Evolutionary conservation across 176 grass and related monocot genomes (phyloP), one percentile per base, ranked within the genome.

Genomic region (Eragrostis curvula): DNA sequence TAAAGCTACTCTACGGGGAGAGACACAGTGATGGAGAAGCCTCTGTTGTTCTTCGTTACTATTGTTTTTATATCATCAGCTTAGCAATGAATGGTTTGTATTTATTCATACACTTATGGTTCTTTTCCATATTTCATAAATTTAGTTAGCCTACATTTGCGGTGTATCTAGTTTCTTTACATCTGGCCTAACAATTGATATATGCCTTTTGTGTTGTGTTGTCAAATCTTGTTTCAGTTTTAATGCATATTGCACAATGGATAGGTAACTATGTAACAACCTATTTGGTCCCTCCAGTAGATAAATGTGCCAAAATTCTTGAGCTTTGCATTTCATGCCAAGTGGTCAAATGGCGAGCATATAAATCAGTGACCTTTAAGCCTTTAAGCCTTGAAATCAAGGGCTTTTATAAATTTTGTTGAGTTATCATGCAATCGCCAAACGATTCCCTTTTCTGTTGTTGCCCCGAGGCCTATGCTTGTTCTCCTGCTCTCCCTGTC

Each of bases 51-150:
- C 90, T 99, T 82, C 86, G 89, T 77, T 99, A 75, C 82, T 99
- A 99, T 71, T 99, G 92, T 88, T 77, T 99, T 88, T 99, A 99
- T 80, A 77, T 94, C 80, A 96, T 93, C 72, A 85, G 84, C 80
- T 90, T 99, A 89, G 90, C 93, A 42, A 93, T 96, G 91, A 99
- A 96, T 47, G 96, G 96, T 99, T 79, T 59, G 85, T 90, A 61
- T 47, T 60, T 61, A 30, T 23, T 58, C 77, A 46, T 66, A 20
- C 50, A 64, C 24, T 67, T 73, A 55, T 69, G 41, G 9, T 76
- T 78, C 29, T 44, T 46, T 79, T 79, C 6, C 83, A 71, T 71
- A 51, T 66, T 85, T 44, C 12, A 12, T 52, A 53, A 79, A 79
- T 0, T 39, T 51, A 66, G 17, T 16, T 61, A 76, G 7, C 13